Percentiles rank a stretch among this genome's conserved stretches.
phyloP scores from a whole-genome alignment of 192 early-diverging fungal species.

The Mortierella claussenii region DNA sequence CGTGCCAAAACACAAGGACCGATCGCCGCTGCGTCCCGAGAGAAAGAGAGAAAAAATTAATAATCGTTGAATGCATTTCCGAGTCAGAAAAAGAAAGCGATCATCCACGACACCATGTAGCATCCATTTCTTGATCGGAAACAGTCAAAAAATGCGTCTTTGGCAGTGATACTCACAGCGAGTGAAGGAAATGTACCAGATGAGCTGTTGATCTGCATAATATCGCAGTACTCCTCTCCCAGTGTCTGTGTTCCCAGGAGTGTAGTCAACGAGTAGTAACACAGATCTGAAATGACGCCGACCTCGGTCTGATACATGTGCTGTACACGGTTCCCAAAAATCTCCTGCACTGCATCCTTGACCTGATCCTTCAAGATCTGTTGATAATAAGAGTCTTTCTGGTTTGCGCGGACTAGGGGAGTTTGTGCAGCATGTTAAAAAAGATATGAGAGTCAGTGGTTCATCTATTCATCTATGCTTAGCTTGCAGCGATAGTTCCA shows the following conservation, averaged over 20 bases:
- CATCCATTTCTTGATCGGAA: too few relatives aligned
- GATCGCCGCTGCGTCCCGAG: conserved; percentile 48
- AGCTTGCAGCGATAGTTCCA: too few relatives aligned
- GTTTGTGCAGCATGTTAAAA: too few relatives aligned
- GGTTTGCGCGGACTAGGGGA: conserved; percentile 87
- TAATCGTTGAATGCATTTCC: conserved; percentile 28
- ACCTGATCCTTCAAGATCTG: conserved; percentile 71
- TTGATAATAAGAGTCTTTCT: conserved; percentile 91
- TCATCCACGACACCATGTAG: too few relatives aligned
- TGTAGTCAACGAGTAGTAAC: conserved; percentile 83
- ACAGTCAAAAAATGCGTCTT: too few relatives aligned
- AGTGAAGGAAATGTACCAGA: conserved; percentile 63
- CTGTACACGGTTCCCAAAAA: conserved; percentile 68
- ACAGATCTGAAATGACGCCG: conserved; percentile 64
- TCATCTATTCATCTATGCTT: too few relatives aligned
- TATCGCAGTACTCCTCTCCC: conserved; percentile 97
- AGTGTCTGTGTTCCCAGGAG: conserved; percentile 85
- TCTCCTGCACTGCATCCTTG: conserved; percentile 67
- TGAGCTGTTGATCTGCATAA: conserved; percentile 71
- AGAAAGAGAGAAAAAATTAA: conserved; percentile 13
- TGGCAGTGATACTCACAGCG: conserved; percentile 53
- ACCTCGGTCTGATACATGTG: conserved; percentile 75
- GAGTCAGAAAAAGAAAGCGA: too few relatives aligned
- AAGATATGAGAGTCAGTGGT: too few relatives aligned
- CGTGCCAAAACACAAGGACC: conserved; percentile 55